These are phyloP conservation scores for Patellifolia procumbens DNA, from an alignment of 179 eudicot species.

Conservation along the genomic window DNA sequence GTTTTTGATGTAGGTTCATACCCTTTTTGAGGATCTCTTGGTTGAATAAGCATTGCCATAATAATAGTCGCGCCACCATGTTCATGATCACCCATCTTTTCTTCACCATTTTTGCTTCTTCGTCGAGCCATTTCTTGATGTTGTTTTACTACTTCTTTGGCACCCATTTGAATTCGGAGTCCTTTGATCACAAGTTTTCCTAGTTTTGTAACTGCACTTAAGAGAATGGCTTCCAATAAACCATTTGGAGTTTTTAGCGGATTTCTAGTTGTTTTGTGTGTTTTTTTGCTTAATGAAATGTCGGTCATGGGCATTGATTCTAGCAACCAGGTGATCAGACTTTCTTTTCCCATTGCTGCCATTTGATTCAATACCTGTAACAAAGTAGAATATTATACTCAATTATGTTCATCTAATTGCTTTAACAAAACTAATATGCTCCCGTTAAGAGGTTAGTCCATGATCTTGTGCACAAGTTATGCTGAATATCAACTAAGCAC, in stretches of 20 bases:
- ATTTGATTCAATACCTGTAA: constrained; percentile 29
- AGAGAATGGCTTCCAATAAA: constrained; percentile 26
- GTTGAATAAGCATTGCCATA: constrained; percentile 33
- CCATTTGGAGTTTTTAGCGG: constrained; percentile 5
- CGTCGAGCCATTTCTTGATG: background rate
- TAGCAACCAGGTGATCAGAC: constrained; percentile 22
- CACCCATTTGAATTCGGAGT: constrained; percentile 28
- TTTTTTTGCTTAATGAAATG: constrained; percentile 16
- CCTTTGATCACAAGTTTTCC: constrained; percentile 21
- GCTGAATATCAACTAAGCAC: no score
- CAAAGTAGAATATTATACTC: background rate
- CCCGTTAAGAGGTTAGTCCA: background rate
- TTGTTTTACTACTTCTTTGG: constrained; percentile 21
- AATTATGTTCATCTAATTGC: background rate
- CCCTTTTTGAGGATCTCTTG: constrained; percentile 21
- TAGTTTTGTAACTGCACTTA: constrained; percentile 7
- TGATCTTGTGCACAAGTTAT: background rate
- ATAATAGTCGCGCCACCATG: background rate
- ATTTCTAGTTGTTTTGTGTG: background rate
- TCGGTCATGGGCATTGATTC: constrained; percentile 28
- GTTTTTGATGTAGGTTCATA: background rate
- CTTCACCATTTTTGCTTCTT: background rate
- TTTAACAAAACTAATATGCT: background rate
- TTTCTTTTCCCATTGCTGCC: constrained; percentile 33
- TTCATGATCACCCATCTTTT: background rate